phyloP scores from a whole-genome alignment of 225 moss, liverwort and hornwort species.

The Pseudoscleropodium purum region DNA sequence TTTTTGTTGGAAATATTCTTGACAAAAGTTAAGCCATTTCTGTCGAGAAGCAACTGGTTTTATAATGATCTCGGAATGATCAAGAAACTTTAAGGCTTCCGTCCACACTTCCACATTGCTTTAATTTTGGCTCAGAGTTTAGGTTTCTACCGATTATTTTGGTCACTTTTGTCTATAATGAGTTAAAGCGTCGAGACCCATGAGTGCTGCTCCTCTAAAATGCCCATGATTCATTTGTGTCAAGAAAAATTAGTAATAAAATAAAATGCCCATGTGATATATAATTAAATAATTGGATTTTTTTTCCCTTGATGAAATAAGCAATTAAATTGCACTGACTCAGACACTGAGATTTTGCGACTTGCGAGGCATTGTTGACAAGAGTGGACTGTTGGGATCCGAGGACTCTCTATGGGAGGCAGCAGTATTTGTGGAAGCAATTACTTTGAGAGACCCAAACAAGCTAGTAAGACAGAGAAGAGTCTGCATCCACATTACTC shows the following conservation, averaged over 20 bases:
- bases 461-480: conserved; percentile 1
- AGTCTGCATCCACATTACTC: neutral
- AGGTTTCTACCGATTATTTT: too few species aligned
- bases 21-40: neutral
- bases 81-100: neutral
- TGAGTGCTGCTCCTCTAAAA: neutral
- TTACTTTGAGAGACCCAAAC: neutral
- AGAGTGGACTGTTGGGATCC: neutral
- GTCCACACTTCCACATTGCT: too few species aligned
- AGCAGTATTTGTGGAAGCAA: neutral
- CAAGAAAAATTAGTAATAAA: too few species aligned
- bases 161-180: neutral
- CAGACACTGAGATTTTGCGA: neutral
- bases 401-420: neutral
- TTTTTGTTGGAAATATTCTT: neutral
- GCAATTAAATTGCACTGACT: neutral
- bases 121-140: neutral
- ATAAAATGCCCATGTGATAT: neutral
- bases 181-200: neutral
- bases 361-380: neutral
- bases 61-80: neutral
- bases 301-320: neutral
- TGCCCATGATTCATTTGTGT: neutral
- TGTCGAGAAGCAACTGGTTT: neutral
- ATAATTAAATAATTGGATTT: neutral